Evolutionary conservation across 805 yeast genomes (phyloP).

Genomic region (Myxozyma mucilagina): DNA sequence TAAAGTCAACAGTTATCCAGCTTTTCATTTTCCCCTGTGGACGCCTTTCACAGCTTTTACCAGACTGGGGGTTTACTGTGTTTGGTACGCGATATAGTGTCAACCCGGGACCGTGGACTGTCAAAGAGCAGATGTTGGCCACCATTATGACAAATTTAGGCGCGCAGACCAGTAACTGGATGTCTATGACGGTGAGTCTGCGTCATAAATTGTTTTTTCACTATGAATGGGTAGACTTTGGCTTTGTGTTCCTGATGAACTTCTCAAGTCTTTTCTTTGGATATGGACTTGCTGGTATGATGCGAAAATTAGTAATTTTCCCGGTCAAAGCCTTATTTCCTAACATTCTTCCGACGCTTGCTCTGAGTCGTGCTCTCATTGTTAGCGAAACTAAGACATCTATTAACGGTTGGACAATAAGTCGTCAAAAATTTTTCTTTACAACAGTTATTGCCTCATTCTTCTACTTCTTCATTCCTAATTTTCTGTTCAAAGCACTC

Average conservation of each 20-base stretch:
- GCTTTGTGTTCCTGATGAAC: slow-evolving; percentile 55
- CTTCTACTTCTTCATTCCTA: slow-evolving; percentile 63
- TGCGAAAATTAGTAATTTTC: slow-evolving; percentile 53
- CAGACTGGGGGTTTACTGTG: slow-evolving; percentile 28
- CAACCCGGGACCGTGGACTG: slow-evolving; percentile 62
- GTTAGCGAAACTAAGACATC: slow-evolving; percentile 45
- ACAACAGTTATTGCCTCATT: slow-evolving; percentile 47
- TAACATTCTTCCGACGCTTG: slow-evolving; percentile 49
- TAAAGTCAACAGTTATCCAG: slow-evolving; percentile 62
- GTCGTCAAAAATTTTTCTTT: slow-evolving; percentile 53
- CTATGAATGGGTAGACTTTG: slow-evolving; percentile 42
- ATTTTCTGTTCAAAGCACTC: slow-evolving; percentile 59
- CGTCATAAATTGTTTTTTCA: slow-evolving; percentile 14
- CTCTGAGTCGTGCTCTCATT: slow-evolving; percentile 53
- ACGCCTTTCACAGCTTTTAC: slow-evolving; percentile 33
- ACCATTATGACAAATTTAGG: slow-evolving; percentile 42
- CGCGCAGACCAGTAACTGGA: slow-evolving; percentile 24
- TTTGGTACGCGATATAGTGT: slow-evolving; percentile 45
- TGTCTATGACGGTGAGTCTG: slow-evolving; percentile 15
- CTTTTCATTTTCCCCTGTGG: slow-evolving; percentile 67
- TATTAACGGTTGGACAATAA: slow-evolving; percentile 61
- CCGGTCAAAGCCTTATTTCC: slow-evolving; percentile 59
- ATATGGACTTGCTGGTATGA: slow-evolving; percentile 64
- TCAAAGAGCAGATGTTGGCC: slow-evolving; percentile 62
- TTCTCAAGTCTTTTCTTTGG: slow-evolving; percentile 64